Evolutionary conservation across 495 filamentous ascomycete species (phyloP).

Genomic region (Xanthoparmelia taractica): DNA sequence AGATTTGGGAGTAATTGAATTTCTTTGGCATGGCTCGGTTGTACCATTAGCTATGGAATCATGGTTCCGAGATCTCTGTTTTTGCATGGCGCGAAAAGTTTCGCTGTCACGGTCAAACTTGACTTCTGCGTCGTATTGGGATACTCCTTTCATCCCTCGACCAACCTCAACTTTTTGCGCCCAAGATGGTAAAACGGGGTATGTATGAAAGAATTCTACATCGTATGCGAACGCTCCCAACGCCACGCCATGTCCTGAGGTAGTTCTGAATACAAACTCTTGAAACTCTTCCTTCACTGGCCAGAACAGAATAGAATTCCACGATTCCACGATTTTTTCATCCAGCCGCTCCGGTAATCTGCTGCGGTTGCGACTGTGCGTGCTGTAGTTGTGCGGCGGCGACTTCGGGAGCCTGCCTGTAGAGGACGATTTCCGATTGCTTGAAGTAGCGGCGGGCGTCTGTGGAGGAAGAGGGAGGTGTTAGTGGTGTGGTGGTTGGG

Average conservation of each 20-base stretch:
- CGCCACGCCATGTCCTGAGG: neutral
- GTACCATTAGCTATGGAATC: neutral
- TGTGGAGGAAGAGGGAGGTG: conserved; percentile 36
- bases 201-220: neutral
- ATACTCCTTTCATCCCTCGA: neutral
- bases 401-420: conserved; percentile 79
- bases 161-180: neutral
- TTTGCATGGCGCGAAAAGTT: neutral
- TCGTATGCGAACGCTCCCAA: neutral
- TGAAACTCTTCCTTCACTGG: too few species aligned
- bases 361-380: conserved; percentile 23
- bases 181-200: neutral
- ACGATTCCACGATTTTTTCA: too few species aligned
- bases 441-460: conserved; percentile 98
- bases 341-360: conserved; percentile 23
- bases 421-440: conserved; percentile 97
- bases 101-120: neutral
- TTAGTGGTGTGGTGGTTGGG: neutral
- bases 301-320: too few species aligned
- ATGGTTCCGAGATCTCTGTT: neutral
- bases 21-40: neutral
- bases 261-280: too few species aligned
- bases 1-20: too few species aligned
- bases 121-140: neutral
- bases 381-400: conserved; percentile 32